Evolutionary conservation across 345 rosid genomes (phyloP).

Genomic region (Ceriops zippeliana): DNA sequence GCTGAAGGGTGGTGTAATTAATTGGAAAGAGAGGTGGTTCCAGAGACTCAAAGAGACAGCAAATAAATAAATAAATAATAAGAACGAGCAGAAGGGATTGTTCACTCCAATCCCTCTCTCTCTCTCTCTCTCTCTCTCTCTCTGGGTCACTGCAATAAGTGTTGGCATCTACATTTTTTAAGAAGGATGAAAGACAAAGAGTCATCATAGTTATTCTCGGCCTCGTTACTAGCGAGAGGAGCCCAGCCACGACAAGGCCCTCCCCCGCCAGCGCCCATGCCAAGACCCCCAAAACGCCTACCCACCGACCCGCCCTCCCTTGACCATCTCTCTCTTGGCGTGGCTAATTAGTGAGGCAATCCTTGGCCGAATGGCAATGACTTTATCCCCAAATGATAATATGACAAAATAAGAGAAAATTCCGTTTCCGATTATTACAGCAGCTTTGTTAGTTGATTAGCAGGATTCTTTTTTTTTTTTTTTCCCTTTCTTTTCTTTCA

Average conservation of each 20-base stretch:
- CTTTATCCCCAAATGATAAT: conserved; percentile 4
- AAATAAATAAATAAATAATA: neutral
- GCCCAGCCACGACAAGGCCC: neutral
- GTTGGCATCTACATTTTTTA: neutral
- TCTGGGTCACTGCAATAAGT: neutral
- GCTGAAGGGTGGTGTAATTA: conserved; percentile 30
- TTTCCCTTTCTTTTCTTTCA: neutral
- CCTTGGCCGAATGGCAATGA: neutral
- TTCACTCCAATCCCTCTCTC: conserved; percentile 18
- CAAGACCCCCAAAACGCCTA: conserved; percentile 2
- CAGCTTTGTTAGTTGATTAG: neutral
- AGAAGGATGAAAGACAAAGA: conserved; percentile 23
- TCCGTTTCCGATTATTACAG: conserved; percentile 22
- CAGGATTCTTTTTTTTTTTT: neutral
- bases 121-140: neutral
- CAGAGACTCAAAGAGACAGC: conserved; percentile 15
- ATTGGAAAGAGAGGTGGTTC: conserved; percentile 21
- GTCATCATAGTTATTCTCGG: conserved; percentile 32
- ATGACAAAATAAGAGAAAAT: conserved; percentile 20
- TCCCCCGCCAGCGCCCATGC: neutral
- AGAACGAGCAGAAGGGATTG: conserved; percentile 22
- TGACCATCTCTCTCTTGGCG: conserved; percentile 9
- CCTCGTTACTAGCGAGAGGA: conserved; percentile 37
- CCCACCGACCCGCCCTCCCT: neutral
- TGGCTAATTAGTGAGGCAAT: neutral